phyloP scores from a whole-genome alignment of 768 basidiomycete genomes.

The Pisolithus marmoratus region DNA sequence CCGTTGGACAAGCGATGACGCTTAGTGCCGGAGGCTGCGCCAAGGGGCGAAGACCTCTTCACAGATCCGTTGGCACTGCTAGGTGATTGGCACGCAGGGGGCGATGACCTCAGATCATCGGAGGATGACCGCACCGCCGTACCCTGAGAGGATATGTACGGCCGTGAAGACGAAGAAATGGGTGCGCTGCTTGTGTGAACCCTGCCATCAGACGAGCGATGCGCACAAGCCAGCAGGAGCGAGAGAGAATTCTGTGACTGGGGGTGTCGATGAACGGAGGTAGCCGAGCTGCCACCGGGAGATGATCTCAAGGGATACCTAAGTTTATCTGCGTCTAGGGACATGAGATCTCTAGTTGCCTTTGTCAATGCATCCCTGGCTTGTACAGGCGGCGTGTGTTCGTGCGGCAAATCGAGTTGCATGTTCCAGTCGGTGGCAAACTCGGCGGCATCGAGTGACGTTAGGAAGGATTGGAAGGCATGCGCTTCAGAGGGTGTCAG shows the following conservation, averaged over 20 bases:
- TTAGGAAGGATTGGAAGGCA: constrained; percentile 65
- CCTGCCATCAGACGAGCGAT: constrained; percentile 7
- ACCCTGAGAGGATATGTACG: constrained; percentile 4
- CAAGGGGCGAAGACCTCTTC: constrained; percentile 23
- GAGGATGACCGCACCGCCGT: constrained; percentile 8
- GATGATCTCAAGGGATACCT: constrained; percentile 19
- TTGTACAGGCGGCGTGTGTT: constrained; percentile 45
- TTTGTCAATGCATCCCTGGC: constrained; percentile 65
- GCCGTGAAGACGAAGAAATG: constrained; percentile 4
- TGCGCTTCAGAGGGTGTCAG: constrained; percentile 62
- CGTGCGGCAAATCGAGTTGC: constrained; percentile 30
- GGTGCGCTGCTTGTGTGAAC: constrained; percentile 5
- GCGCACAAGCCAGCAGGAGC: constrained; percentile 12
- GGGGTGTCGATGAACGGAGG: constrained; percentile 9
- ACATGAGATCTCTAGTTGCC: constrained; percentile 82
- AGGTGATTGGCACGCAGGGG: constrained; percentile 21
- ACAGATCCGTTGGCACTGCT: constrained; percentile 13
- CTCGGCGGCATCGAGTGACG: constrained; percentile 41
- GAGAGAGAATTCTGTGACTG: constrained; percentile 16
- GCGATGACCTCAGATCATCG: constrained; percentile 18
- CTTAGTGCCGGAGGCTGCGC: constrained; percentile 25
- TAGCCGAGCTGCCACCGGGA: constrained; percentile 4
- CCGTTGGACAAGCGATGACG: constrained; percentile 23
- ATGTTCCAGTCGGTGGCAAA: constrained; percentile 45
- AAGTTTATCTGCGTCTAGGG: constrained; percentile 49